Evolutionary conservation across 331 rosid genomes (phyloP).

Genomic region (Malus hybrid): DNA sequence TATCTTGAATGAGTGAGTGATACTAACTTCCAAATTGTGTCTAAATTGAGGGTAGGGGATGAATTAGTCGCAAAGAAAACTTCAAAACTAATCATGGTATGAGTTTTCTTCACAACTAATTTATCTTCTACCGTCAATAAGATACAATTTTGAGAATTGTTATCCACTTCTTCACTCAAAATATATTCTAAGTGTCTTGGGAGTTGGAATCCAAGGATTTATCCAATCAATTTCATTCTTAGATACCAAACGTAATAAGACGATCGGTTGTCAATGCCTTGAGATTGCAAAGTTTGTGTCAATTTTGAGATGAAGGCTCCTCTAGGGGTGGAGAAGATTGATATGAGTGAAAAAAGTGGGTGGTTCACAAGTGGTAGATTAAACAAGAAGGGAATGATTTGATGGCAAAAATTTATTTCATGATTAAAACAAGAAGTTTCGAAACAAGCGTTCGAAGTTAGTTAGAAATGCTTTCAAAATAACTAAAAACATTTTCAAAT

Average conservation of each 20-base stretch:
- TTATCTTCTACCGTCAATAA: no score
- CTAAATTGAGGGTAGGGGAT: background rate
- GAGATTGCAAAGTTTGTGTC: conserved; percentile 53
- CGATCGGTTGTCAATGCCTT: conserved; percentile 45
- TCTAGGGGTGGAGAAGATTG: conserved; percentile 30
- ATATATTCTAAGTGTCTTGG: background rate
- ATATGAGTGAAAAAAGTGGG: conserved; percentile 67
- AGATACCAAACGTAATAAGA: no score
- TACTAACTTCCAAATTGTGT: background rate
- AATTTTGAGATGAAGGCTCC: conserved; percentile 51
- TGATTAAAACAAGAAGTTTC: no score
- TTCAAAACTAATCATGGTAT: no score
- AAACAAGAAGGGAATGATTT: conserved; percentile 1
- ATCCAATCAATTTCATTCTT: no score
- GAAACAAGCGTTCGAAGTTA: background rate
- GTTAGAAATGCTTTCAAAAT: background rate
- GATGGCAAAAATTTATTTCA: background rate
- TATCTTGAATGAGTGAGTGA: background rate
- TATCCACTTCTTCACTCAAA: background rate
- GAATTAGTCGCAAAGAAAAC: no score
- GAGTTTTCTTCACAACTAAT: background rate
- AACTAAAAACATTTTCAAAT: no score
- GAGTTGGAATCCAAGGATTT: no score
- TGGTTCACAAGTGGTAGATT: conserved; percentile 21
- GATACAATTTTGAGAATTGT: background rate